These are phyloP conservation scores for Pilatotrama ljubarskyi DNA, from an alignment of 768 basidiomycete species.

Conservation along the genomic window DNA sequence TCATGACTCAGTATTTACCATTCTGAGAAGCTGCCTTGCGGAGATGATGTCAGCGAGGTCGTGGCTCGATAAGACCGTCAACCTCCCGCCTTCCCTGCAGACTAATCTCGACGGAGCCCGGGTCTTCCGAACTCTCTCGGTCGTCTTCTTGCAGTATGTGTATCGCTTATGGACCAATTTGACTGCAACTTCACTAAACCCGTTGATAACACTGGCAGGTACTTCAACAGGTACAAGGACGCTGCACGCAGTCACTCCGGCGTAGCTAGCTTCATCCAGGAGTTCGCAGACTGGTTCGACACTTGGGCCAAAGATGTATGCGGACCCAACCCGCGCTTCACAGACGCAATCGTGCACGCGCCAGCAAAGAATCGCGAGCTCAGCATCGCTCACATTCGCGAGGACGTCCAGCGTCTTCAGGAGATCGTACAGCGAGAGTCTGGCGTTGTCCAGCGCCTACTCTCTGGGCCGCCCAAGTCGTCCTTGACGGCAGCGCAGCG, in stretches of 20 bases:
- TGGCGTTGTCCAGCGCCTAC: constrained; percentile 1
- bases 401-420: constrained; percentile 22
- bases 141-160: constrained; percentile 53
- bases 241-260: constrained; percentile 23
- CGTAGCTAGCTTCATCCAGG: constrained; percentile 23
- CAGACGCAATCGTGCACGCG: constrained; percentile 20
- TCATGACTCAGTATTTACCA: constrained; percentile 41
- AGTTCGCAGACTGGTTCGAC: constrained; percentile 26
- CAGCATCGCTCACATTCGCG: constrained; percentile 19
- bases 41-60: constrained; percentile 22
- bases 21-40: constrained; percentile 43
- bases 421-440: constrained; percentile 30
- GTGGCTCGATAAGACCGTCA: constrained; percentile 34
- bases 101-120: constrained; percentile 38
- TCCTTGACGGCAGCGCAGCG: not conserved
- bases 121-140: constrained; percentile 47
- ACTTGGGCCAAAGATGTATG: constrained; percentile 28
- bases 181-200: too few relatives aligned
- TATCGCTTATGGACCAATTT: not conserved
- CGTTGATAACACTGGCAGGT: constrained; percentile 19
- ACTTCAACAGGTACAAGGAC: constrained; percentile 31
- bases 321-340: constrained; percentile 21
- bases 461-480: not conserved
- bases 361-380: constrained; percentile 9
- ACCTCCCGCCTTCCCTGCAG: constrained; percentile 25